These are phyloP conservation scores for Berberis vulgaris DNA, from an alignment of 164 flowering plant species.

Conservation along the genomic window DNA sequence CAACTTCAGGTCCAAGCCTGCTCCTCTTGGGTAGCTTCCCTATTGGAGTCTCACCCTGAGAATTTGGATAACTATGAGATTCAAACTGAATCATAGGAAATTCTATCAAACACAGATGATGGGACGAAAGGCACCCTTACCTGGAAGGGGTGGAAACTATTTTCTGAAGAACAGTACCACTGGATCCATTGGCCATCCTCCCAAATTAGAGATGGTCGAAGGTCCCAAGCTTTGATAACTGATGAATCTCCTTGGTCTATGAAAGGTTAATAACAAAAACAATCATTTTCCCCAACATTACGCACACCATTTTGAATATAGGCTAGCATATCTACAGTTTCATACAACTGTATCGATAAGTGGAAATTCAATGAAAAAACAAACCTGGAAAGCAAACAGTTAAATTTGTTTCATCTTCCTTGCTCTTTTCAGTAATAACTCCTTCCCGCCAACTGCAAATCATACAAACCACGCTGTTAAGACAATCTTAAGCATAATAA, in stretches of 20 bases:
- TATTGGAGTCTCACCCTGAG: conserved; percentile 61
- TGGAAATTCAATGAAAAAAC: background rate
- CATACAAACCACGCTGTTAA: background rate
- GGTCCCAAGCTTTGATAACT: conserved; percentile 65
- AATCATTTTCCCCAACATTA: background rate
- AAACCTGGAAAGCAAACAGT: conserved; percentile 75
- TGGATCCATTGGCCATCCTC: conserved; percentile 79
- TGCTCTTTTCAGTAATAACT: conserved; percentile 53
- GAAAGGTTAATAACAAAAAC: background rate
- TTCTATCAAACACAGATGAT: background rate
- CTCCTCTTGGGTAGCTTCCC: conserved; percentile 62
- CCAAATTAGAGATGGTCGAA: conserved; percentile 78
- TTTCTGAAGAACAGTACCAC: conserved; percentile 34
- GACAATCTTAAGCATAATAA: background rate
- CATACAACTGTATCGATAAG: background rate
- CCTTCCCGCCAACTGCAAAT: conserved; percentile 91
- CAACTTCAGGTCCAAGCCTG: conserved; percentile 14
- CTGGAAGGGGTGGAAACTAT: conserved; percentile 29
- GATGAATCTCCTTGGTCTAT: conserved; percentile 66
- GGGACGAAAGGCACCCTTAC: conserved; percentile 14
- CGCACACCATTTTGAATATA: background rate
- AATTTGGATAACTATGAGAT: background rate
- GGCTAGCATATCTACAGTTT: background rate
- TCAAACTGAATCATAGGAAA: background rate
- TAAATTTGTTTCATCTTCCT: conserved; percentile 57